Evolutionary conservation across 2,329 filamentous ascomycete species (phyloP), one percentile per base, ranked within the genome.

Genomic region (Trichoderma brevicompactum): DNA sequence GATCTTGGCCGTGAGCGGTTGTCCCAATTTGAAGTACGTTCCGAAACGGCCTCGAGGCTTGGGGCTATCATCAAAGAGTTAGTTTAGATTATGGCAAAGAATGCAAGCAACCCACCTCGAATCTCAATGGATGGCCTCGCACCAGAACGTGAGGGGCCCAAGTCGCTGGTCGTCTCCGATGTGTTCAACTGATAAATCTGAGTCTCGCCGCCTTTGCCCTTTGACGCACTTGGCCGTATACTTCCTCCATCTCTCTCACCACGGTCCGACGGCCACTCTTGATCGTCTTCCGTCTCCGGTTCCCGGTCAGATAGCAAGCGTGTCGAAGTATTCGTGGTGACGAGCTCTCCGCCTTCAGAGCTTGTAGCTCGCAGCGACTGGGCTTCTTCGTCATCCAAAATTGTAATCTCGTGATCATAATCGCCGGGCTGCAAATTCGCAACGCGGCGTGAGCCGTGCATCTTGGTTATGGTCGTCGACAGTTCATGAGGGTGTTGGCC

Each of bases 321-420:
- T 32, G 70, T 66, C 52, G 64, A 50, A 12, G 68, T 67, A n/a
- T 66, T 64, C 44, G 38, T 61, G 17, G 38, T 44, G 13, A 50
- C 49, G 28, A 53, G 36, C 1, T 50, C 46, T 53, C 64, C 53
- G 34, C 63, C 54, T 23, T 44, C 28, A 32, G n/a, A 44, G 71
- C n/a, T 71, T 68, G 5, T 68, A 72, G 23, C 71, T 71, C n/a
- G 73, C 69, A 71, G 70, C 44, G 72, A 72, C 55, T 65, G 63
- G 12, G 69, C 70, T 67, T 73, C 68, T 72, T 80, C 80, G 64
- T 81, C 79, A 75, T 92, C 89, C 69, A 91, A 81, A 43, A 94
- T 85, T 69, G 75, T 78, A 73, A 94, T 93, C 74, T 89, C 87
- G 76, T 92, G 90, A 71, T 90, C 87, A 72, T 89, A 89, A 70